These are phyloP conservation scores for Neopestalotiopsis sp. DNA, from an alignment of 2,329 filamentous ascomycete species.

Conservation along the genomic window DNA sequence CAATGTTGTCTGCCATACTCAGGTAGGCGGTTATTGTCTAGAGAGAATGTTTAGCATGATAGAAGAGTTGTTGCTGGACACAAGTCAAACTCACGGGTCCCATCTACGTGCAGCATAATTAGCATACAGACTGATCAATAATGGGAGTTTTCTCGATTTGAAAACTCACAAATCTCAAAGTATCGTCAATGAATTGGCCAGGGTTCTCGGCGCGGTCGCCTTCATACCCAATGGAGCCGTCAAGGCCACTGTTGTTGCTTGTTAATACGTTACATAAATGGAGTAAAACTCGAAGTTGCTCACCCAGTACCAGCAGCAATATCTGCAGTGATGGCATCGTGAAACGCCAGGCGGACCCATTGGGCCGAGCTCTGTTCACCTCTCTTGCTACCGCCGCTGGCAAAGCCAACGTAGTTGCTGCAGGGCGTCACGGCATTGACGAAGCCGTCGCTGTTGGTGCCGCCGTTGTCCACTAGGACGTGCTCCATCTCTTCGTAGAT, in stretches of 20 bases:
- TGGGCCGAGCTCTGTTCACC: conserved; percentile 9
- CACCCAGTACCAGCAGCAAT: conserved; percentile 6
- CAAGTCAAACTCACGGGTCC: background rate
- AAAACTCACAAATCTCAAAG: conserved; percentile 4
- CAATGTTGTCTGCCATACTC: conserved; percentile 17
- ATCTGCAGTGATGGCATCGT: conserved; percentile 9
- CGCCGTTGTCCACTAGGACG: conserved; percentile 7
- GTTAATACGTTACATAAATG: background rate
- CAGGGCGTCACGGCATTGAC: conserved; percentile 9
- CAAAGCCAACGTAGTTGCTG: conserved; percentile 10
- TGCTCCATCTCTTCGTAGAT: conserved; percentile 16
- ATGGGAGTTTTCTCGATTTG: background rate
- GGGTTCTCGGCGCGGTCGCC: conserved; percentile 11
- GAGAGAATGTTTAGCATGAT: background rate
- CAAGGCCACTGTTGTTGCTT: background rate
- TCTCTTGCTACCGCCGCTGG: background rate
- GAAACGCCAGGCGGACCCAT: conserved; percentile 12
- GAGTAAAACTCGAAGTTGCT: background rate
- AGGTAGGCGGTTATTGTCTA: conserved; percentile 14
- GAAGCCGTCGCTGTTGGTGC: conserved; percentile 13
- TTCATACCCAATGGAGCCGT: conserved; percentile 11
- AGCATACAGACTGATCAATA: background rate
- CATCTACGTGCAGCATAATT: background rate
- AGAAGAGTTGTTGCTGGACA: background rate
- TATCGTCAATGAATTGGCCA: conserved; percentile 8